Evolutionary conservation across 2,329 filamentous ascomycete genomes (phyloP), one percentile per base, ranked within the genome.

Genomic region (Fonsecaea monophora): DNA sequence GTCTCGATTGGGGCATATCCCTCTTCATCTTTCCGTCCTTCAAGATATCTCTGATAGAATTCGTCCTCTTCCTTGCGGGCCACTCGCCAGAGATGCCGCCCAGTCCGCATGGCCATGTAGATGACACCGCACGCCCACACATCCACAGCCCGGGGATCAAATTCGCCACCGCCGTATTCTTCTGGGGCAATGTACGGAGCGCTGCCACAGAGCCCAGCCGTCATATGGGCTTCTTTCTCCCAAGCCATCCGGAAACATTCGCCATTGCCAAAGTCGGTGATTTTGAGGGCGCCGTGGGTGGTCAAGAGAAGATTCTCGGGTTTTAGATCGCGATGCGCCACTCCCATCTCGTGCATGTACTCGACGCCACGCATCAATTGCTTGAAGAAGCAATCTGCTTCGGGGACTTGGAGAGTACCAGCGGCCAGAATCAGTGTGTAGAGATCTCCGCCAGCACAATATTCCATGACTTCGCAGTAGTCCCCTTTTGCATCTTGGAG

Each of bases 221-320:
- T 97, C 94, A 98, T 97, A 79, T 98, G 95, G 21, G 95, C 91
- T 78, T 98, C 94, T 62, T 93, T 95, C 79, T 99, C 95, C 95
- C 95, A 99, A 1, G 95, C 95, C 94, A 98, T 98, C 64, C 95
- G 90, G 86, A 99, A 99, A 80, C 95, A 99, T 80, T 99, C 95
- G 75, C 95, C 95, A 74, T 99, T 99, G 69, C 95, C 95, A 74
- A 99, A 99, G 78, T 99, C 95, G 34, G 95, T 98, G 71, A 99
- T 99, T 77, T 99, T 99, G 73, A 99, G 87, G 13, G 89, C 92
- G 65, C 95, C 95, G 71, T 94, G 92, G 0, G 92, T 95, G 3
- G 95, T 99, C 64, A 99, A 85, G 0, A 99, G 88, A 12, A 99
- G 85, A 73, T 99, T 99, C 79, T 99, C 95, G 0, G 95, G 95